Evolutionary conservation across 495 filamentous ascomycete genomes (phyloP), one percentile per base, ranked within the genome.

Genomic region (Friedmanniomyces endolithicus): DNA sequence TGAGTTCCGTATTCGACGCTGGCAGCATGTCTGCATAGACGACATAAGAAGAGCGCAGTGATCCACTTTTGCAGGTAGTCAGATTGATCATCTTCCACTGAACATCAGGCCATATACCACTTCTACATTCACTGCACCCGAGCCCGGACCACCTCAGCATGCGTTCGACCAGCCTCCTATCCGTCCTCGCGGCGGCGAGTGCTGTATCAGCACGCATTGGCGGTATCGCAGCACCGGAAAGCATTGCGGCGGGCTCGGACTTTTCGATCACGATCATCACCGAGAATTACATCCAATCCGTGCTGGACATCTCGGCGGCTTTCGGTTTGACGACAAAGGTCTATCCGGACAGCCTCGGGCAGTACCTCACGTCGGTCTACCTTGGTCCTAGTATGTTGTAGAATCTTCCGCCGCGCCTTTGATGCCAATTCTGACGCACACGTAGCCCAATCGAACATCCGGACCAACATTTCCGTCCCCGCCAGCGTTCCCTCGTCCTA

Each of bases 221-320:
- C 22, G 57, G 57, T 43, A 50, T 60, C 34, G 47, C 48, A 16
- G 57, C 48, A 20, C 57, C 61, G 19, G 11, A 17, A 12, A 56
- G 45, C 19, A 50, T 64, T 44, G 27, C 23, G 9, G 29, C 55
- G 23, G 50, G 50, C 49, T n/a, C 23, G 14, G 22, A 49, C 44
- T 60, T 58, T 47, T 45, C 23, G 7, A 40, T 61, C 50, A 58
- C 41, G 19, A 49, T 64, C 46, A 29, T 53, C 35, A 60, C 52
- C 19, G 55, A 55, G 33, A 53, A 61, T 47, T 64, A 64, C 50
- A 64, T 64, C 48, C 62, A 64, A 54, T 37, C 50, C 47, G 62
- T 64, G 6, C 35, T 44, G 33, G 62, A 64, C 29, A 51, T 64
- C 8, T 45, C 58, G 37, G 55, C 60, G 8, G 55, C 62, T 4